Conservation (phyloP, 768 basidiomycete species). For the Lentinus tigrinus region DNA sequence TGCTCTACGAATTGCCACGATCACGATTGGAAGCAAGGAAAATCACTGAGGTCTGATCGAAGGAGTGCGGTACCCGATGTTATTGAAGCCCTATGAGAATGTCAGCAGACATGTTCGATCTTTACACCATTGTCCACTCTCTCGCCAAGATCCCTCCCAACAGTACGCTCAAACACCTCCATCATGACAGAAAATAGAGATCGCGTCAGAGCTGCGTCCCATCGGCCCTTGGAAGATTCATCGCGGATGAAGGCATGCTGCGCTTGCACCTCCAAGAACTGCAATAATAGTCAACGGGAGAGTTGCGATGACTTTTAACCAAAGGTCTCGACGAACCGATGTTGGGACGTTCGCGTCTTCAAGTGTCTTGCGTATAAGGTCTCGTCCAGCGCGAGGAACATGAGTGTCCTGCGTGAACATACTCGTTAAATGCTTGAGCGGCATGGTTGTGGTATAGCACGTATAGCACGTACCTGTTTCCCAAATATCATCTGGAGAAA, state of each 20-base stretch:
- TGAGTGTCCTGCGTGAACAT: slow-evolving; percentile 71
- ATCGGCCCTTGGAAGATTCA: slow-evolving; percentile 88
- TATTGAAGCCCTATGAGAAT: background rate
- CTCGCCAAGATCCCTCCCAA: slow-evolving; percentile 83
- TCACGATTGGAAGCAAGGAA: too few species aligned
- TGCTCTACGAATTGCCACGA: too few species aligned
- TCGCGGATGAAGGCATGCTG: slow-evolving; percentile 97
- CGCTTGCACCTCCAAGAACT: slow-evolving; percentile 96
- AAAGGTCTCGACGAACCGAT: slow-evolving; percentile 64
- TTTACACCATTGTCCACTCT: slow-evolving; percentile 42
- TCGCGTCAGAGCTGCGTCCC: slow-evolving; percentile 89
- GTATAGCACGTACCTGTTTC: slow-evolving; percentile 62
- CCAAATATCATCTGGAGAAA: slow-evolving; percentile 84
- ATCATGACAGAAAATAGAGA: slow-evolving; percentile 84
- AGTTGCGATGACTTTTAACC: background rate
- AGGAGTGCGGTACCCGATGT: too few species aligned
- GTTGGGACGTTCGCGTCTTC: slow-evolving; percentile 75
- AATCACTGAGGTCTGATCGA: too few species aligned
- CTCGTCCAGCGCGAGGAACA: slow-evolving; percentile 83
- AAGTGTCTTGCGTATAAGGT: slow-evolving; percentile 77
- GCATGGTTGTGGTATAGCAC: background rate
- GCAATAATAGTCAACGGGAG: background rate
- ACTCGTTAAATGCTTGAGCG: background rate
- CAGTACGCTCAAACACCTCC: slow-evolving; percentile 89
- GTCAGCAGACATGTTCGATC: slow-evolving; percentile 78